phyloP scores from a whole-genome alignment of 202 grass and related monocot genomes.

The Panicum hallii region DNA sequence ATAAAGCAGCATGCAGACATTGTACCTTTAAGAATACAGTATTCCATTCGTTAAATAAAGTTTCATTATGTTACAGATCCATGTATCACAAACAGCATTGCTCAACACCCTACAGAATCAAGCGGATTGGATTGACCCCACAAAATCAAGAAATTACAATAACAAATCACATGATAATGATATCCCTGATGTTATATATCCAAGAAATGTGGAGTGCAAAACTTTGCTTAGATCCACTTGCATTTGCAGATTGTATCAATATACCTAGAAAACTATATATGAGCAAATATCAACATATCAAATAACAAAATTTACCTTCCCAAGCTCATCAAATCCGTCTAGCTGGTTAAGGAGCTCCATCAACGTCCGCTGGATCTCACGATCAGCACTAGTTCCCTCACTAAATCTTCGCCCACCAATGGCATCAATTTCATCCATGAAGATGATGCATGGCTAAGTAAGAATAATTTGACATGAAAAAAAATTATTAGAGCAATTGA shows the following conservation, averaged over 20 bases:
- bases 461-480: constrained; percentile 31
- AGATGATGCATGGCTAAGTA: constrained; percentile 96
- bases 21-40: background rate
- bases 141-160: constrained; percentile 19
- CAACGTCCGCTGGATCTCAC: constrained; percentile 95
- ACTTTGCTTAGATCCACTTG: background rate
- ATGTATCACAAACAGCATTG: background rate
- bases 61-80: background rate
- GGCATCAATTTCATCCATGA: constrained; percentile 99
- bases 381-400: constrained; percentile 97
- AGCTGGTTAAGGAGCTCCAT: constrained; percentile 99
- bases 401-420: constrained; percentile 97
- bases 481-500: constrained; percentile 5
- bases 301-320: constrained; percentile 68
- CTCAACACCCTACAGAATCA: background rate
- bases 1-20: constrained; percentile 2
- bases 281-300: constrained; percentile 12
- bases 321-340: constrained; percentile 97
- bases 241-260: constrained; percentile 12
- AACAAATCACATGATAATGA: background rate
- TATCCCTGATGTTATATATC: background rate
- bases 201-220: constrained; percentile 14
- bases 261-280: constrained; percentile 8
- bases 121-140: background rate
- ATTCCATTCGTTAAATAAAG: background rate